Evolutionary conservation across 805 yeast species (phyloP).

Genomic region (Saccharomycopsis capsularis): DNA sequence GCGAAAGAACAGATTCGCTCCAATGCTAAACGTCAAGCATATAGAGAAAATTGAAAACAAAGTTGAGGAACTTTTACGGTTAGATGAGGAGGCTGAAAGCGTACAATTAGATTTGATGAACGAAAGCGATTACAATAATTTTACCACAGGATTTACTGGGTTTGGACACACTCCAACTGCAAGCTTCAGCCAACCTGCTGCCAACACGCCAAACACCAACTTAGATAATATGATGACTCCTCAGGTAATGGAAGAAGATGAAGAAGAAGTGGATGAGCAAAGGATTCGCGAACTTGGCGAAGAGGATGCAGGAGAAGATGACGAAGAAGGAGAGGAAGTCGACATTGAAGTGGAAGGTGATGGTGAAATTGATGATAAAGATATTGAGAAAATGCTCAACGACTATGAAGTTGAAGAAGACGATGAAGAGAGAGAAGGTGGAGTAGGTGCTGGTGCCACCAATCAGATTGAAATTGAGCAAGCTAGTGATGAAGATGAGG

Average conservation of each 20-base stretch:
- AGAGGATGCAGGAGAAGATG: slow-evolving; percentile 21
- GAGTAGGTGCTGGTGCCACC: slow-evolving; percentile 21
- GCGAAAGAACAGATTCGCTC: slow-evolving; percentile 60
- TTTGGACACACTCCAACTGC: background rate
- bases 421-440: slow-evolving; percentile 19
- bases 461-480: slow-evolving; percentile 35
- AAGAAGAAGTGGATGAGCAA: slow-evolving; percentile 16
- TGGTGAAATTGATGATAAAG: slow-evolving; percentile 6
- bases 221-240: slow-evolving; percentile 11
- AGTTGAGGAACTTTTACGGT: slow-evolving; percentile 66
- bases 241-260: background rate
- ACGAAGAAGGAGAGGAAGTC: slow-evolving; percentile 29
- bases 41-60: slow-evolving; percentile 71
- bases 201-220: background rate
- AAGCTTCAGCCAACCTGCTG: slow-evolving; percentile 1
- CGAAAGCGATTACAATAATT: slow-evolving; percentile 34
- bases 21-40: slow-evolving; percentile 60
- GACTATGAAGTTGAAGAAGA: slow-evolving; percentile 36
- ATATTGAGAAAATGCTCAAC: slow-evolving; percentile 13
- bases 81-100: slow-evolving; percentile 74
- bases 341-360: slow-evolving; percentile 9
- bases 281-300: slow-evolving; percentile 26
- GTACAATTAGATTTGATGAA: slow-evolving; percentile 25
- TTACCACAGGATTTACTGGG: slow-evolving; percentile 25
- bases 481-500: slow-evolving; percentile 36